phyloP scores from a whole-genome alignment of 1,284 basidiomycete species.

The Cystobasidium sp. region DNA sequence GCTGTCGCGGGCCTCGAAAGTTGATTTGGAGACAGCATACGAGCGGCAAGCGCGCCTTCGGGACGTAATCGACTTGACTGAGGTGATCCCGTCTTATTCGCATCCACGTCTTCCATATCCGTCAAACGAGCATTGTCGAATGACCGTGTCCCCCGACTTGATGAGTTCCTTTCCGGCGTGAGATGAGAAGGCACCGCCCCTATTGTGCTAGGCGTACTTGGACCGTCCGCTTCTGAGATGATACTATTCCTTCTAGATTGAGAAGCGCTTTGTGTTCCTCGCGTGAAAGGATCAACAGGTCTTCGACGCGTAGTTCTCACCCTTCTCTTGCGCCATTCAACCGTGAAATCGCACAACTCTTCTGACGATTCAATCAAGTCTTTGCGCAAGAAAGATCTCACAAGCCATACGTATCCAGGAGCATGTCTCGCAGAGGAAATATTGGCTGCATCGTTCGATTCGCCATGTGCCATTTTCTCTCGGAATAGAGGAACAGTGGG shows the following conservation, averaged over 20 bases:
- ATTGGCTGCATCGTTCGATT: not conserved
- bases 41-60: conserved; percentile 8
- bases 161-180: not conserved
- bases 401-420: conserved; percentile 73
- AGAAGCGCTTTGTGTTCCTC: conserved; percentile 8
- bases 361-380: conserved; percentile 45
- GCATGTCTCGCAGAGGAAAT: not conserved
- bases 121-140: conserved; percentile 20
- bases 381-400: conserved; percentile 65
- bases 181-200: not conserved
- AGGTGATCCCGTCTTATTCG: not conserved
- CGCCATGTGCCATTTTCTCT: conserved; percentile 6
- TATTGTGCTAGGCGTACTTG: not conserved
- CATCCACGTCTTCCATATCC: not conserved
- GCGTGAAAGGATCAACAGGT: conserved; percentile 1
- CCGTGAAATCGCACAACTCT: conserved; percentile 63
- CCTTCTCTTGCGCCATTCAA: conserved; percentile 67
- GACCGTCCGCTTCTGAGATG: conserved; percentile 13
- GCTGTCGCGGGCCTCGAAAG: conserved; percentile 1
- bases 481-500: conserved; percentile 31
- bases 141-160: conserved; percentile 8
- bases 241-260: conserved; percentile 14
- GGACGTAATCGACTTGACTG: conserved; percentile 3
- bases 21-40: conserved; percentile 20
- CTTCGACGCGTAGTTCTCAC: not conserved